phyloP scores from a whole-genome alignment of 257 asterid species.

The Paraleonurus japonicus region DNA sequence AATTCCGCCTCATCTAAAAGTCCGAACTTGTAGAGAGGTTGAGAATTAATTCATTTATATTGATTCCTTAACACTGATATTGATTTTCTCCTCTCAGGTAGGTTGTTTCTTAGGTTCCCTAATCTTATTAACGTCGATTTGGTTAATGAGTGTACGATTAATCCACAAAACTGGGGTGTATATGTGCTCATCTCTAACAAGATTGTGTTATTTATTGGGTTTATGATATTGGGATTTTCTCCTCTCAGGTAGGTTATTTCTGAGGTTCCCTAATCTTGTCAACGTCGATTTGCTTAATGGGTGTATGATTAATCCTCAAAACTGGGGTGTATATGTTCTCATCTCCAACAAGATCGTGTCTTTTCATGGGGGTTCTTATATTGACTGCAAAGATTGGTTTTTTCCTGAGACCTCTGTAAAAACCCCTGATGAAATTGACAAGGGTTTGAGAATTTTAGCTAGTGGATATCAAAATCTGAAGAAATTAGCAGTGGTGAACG shows the following conservation, averaged over 20 bases:
- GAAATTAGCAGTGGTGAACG: conserved; percentile 52
- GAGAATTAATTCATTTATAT: too few species aligned
- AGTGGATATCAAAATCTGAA: conserved; percentile 58
- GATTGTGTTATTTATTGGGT: too few species aligned
- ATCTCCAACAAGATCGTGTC: conserved; percentile 41
- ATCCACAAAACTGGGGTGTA: too few species aligned
- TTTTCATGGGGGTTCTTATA: too few species aligned
- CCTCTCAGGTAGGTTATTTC: conserved; percentile 58
- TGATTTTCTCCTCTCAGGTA: too few species aligned
- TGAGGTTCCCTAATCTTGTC: conserved; percentile 74
- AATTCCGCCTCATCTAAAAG: too few species aligned
- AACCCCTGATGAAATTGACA: conserved; percentile 48
- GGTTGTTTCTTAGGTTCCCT: conserved; percentile 73
- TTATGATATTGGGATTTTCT: conserved; percentile 87
- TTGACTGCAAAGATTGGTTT: conserved; percentile 50
- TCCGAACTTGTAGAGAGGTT: too few species aligned
- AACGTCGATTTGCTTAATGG: conserved; percentile 60
- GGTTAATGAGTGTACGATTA: too few species aligned
- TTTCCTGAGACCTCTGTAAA: conserved; percentile 39
- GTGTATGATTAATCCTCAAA: conserved; percentile 40
- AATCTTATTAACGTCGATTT: too few species aligned
- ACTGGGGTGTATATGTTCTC: conserved; percentile 46
- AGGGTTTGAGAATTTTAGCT: conserved; percentile 52
- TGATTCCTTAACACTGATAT: too few species aligned
- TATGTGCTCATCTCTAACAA: too few species aligned